These are phyloP conservation scores for Mycena haematopus DNA, from an alignment of 768 basidiomycete genomes.

Conservation along the genomic window DNA sequence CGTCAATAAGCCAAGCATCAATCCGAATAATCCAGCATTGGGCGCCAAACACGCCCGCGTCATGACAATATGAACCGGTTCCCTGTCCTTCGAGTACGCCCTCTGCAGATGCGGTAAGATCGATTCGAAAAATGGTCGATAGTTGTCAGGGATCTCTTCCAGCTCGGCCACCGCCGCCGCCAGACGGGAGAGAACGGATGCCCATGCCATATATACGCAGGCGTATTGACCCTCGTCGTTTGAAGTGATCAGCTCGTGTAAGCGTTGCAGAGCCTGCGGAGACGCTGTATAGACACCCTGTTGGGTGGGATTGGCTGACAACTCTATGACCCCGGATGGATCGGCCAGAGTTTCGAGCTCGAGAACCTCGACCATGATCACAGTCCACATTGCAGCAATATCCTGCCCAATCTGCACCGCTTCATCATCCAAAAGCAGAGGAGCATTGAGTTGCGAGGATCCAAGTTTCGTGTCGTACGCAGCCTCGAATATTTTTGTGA, in stretches of 20 bases:
- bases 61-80: constrained; percentile 65
- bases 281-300: constrained; percentile 64
- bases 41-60: constrained; percentile 60
- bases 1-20: constrained; percentile 65
- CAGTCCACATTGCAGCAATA: constrained; percentile 75
- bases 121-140: constrained; percentile 60
- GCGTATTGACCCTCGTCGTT: constrained; percentile 69
- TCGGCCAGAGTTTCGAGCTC: constrained; percentile 78
- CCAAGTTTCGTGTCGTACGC: constrained; percentile 73
- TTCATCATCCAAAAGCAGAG: constrained; percentile 77
- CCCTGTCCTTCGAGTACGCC: constrained; percentile 61
- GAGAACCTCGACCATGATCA: constrained; percentile 79
- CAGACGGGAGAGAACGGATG: constrained; percentile 79
- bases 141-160: constrained; percentile 60
- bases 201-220: constrained; percentile 82
- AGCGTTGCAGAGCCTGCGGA: constrained; percentile 63
- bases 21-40: constrained; percentile 64
- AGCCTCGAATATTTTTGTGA: constrained; percentile 66
- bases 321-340: constrained; percentile 50
- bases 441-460: constrained; percentile 63
- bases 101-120: constrained; percentile 50
- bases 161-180: constrained; percentile 49
- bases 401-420: constrained; percentile 70
- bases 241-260: constrained; percentile 71
- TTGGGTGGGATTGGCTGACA: constrained; percentile 56